Evolutionary conservation across 2,329 filamentous ascomycete genomes (phyloP).

Genomic region (Blastomyces silverae): DNA sequence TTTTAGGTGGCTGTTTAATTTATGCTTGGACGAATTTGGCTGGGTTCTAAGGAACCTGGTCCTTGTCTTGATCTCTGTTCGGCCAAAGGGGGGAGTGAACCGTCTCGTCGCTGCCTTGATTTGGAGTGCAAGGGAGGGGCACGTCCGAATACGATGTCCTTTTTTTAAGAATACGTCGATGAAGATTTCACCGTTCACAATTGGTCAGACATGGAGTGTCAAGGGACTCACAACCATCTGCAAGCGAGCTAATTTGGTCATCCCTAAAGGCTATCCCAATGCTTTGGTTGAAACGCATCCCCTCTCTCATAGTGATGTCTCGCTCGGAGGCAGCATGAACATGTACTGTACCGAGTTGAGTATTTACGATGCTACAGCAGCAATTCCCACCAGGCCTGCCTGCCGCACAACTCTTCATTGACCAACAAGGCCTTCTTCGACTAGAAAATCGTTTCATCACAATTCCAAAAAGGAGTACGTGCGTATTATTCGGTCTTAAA

Average conservation of each 20-base stretch:
- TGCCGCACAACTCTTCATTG: too few species aligned
- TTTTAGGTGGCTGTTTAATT: neutral
- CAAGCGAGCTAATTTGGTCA: neutral
- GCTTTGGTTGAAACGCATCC: neutral
- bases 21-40: neutral
- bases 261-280: neutral
- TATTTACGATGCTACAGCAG: too few species aligned
- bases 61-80: neutral
- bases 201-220: neutral
- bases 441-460: too few species aligned
- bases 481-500: too few species aligned
- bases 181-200: neutral
- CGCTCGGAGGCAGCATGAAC: too few species aligned
- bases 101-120: too few species aligned
- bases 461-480: too few species aligned
- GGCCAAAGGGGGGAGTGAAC: too few species aligned
- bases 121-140: neutral
- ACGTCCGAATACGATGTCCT: neutral
- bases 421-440: too few species aligned
- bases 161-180: neutral
- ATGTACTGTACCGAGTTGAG: too few species aligned
- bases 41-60: neutral
- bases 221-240: neutral
- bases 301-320: too few species aligned
- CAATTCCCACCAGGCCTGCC: too few species aligned